Base-by-base conservation (phyloP, 495 filamentous ascomycete species). In the Hypoxylon perforatum region DNA sequence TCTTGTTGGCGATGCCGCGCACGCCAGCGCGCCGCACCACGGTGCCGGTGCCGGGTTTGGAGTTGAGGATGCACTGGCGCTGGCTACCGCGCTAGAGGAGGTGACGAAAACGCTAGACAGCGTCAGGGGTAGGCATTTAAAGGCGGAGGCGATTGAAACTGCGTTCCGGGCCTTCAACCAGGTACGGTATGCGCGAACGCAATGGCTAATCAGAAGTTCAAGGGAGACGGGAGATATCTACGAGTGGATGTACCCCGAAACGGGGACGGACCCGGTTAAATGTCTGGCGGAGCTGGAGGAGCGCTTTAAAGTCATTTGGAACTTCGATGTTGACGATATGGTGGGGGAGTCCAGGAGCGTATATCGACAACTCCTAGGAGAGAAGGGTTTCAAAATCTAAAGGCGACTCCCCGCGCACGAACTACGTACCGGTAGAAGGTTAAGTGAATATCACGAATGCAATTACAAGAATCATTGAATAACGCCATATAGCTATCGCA, bases 11-110 rank as follows among this genome's bases (percentile, higher is more conserved):
- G 75, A 78, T 44, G 72, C 75, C 33, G 75, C 75, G 4, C 63
- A 81, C 65, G 77, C 76, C 8, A 59, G 70, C 0, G 46, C 70
- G 4, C 79, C 79, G 19, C 73, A 80, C 67, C 78, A 79, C 51
- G 80, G 80, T 0, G 75, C 78, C 12, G 80, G 80, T 1, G 80
- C 78, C 0, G 74, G 75, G 0, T 70, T 77, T 33, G 75, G 74
- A 0, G 58, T 80, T 21, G 78, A 82, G 49, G 78, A 80, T 64
- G 75, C 35, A 11, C 9, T 38, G 9, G 25, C 25, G 3, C 3
- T 28, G 25, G 25, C 25, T 3, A 4, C 35, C 10, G 35, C 35
- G 14, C 30, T 35, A 11, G 30, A 35, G 11, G 30, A 35, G 30
- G 30, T 35, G 30, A 5, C 11, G 30, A 35, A 35, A 10, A 38